Percentiles rank a stretch among this genome's conserved stretches.
Conservation (phyloP, 345 rosid genomes). For the Fremontodendron californicum region DNA sequence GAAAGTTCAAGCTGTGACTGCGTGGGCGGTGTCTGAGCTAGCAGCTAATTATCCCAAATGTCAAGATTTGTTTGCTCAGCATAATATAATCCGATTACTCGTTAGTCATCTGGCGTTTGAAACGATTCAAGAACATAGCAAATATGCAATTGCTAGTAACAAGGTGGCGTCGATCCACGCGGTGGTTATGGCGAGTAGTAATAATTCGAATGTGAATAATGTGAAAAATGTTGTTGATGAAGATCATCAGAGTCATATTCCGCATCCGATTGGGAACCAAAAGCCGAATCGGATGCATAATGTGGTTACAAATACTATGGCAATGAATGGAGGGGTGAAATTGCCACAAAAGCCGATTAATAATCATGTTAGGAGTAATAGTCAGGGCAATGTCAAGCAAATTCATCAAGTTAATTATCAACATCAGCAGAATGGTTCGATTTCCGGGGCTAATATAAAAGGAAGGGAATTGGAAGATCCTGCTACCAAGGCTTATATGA, state of each 20-base stretch:
- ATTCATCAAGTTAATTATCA: slow-evolving; percentile 39
- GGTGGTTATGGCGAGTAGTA: slow-evolving; percentile 56
- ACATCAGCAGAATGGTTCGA: slow-evolving; percentile 48
- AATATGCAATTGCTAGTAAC: slow-evolving; percentile 62
- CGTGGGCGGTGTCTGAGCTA: slow-evolving; percentile 89
- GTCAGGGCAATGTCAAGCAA: slow-evolving; percentile 32
- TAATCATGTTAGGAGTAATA: slow-evolving; percentile 24
- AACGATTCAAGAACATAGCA: slow-evolving; percentile 90
- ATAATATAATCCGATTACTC: slow-evolving; percentile 64
- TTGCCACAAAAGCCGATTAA: slow-evolving; percentile 23
- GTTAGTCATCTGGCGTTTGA: slow-evolving; percentile 92
- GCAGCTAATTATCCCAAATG: slow-evolving; percentile 54
- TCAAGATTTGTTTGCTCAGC: slow-evolving; percentile 76
- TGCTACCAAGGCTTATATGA: slow-evolving; percentile 69
- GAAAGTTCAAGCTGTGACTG: slow-evolving; percentile 82
- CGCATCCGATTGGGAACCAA: slow-evolving; percentile 48
- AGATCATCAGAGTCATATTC: slow-evolving; percentile 23
- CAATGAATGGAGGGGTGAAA: slow-evolving; percentile 44
- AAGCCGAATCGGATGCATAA: slow-evolving; percentile 50
- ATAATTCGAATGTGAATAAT: slow-evolving; percentile 17
- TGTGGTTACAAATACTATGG: slow-evolving; percentile 66
- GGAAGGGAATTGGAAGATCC: slow-evolving; percentile 86
- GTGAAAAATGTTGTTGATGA: slow-evolving; percentile 30
- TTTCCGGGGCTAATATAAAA: slow-evolving; percentile 45
- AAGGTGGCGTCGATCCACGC: slow-evolving; percentile 80